Conservation (phyloP, 1,139 yeast genomes). For the Saccharomyces hybrid region DNA sequence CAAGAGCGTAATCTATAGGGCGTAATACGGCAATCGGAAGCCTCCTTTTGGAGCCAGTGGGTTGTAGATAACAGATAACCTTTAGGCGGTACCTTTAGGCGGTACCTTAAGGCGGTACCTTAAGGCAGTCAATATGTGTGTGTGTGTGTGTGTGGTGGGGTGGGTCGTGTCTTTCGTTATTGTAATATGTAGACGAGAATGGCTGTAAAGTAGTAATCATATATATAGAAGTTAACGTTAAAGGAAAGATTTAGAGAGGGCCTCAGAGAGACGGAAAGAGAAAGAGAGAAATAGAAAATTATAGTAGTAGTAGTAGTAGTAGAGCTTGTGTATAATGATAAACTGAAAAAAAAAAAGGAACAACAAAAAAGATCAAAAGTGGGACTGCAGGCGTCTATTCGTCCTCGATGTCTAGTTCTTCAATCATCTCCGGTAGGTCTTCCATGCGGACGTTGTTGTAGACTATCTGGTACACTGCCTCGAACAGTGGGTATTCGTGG, state of each 20-base stretch:
- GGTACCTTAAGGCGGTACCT: not conserved
- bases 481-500: slow-evolving; percentile 77
- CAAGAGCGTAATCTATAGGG: not conserved
- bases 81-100: not conserved
- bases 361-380: not conserved
- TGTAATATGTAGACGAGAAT: not conserved
- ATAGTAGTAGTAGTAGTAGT: not conserved
- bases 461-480: slow-evolving; percentile 72
- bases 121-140: too few relatives aligned
- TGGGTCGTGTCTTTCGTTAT: not conserved
- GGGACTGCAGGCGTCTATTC: not conserved
- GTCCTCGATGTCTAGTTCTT: slow-evolving; percentile 28
- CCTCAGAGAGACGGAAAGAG: not conserved
- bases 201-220: not conserved
- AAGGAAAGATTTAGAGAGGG: not conserved
- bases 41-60: not conserved
- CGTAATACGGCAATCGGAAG: not conserved
- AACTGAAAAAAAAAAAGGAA: not conserved
- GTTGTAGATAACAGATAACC: not conserved
- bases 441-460: slow-evolving; percentile 61
- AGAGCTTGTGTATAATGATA: slow-evolving; percentile 1
- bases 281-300: not conserved
- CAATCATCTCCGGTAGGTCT: slow-evolving; percentile 54
- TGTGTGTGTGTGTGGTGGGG: too few relatives aligned
- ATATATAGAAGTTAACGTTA: not conserved